Evolutionary conservation across 441 rosid genomes (phyloP).

Genomic region (Macaranga tanarius): DNA sequence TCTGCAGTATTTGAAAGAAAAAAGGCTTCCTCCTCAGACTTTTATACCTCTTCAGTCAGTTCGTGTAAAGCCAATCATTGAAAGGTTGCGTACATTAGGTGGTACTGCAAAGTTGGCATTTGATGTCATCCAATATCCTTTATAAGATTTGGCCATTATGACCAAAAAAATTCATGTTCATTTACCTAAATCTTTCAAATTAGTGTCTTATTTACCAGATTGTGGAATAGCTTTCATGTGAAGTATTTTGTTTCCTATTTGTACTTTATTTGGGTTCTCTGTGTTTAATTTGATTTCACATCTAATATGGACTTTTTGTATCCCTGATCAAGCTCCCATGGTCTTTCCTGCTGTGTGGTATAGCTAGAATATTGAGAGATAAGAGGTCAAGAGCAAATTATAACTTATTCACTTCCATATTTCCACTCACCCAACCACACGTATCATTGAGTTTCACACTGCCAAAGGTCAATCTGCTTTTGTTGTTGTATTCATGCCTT

Average conservation of each 20-base stretch:
- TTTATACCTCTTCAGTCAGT: slow-evolving; percentile 96
- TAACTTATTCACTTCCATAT: neutral
- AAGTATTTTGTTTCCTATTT: neutral
- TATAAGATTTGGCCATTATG: slow-evolving; percentile 19
- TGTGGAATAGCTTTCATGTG: neutral
- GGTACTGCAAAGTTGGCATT: slow-evolving; percentile 81
- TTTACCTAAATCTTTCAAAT: neutral
- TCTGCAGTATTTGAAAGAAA: slow-evolving; percentile 96
- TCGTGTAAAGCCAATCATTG: slow-evolving; percentile 85
- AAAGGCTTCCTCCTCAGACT: slow-evolving; percentile 98
- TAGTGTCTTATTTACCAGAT: neutral
- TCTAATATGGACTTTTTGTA: neutral
- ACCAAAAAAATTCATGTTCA: neutral
- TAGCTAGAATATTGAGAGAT: neutral
- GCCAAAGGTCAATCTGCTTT: neutral
- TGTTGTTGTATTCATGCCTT: neutral
- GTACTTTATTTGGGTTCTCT: neutral
- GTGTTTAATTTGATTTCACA: neutral
- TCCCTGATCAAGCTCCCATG: neutral
- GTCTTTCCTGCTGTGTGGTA: neutral
- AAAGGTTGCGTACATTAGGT: slow-evolving; percentile 81
- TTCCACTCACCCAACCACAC: neutral
- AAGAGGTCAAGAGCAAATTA: neutral
- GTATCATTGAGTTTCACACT: neutral
- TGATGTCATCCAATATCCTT: slow-evolving; percentile 99